phyloP scores from a whole-genome alignment of 768 basidiomycete species.

The Kwoniella dendrophila region DNA sequence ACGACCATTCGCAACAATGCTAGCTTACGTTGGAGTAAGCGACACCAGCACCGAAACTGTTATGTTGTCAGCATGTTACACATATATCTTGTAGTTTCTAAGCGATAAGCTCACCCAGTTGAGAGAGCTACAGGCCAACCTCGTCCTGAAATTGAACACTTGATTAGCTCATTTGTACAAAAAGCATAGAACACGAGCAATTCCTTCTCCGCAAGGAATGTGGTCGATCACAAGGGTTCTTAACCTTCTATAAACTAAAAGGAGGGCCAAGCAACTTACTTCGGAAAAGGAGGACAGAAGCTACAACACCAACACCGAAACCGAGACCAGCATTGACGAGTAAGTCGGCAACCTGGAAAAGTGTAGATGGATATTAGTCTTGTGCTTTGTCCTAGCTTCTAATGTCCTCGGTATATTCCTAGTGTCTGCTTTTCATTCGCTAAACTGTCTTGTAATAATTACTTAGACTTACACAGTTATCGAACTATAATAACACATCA shows the following conservation, averaged over 20 bases:
- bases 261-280: slow-evolving; percentile 54
- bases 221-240: too few species aligned
- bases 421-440: not conserved
- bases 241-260: too few species aligned
- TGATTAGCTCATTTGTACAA: too few species aligned
- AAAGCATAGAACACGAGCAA: too few species aligned
- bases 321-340: slow-evolving; percentile 56
- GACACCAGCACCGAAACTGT: slow-evolving; percentile 55
- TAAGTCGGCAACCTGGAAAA: slow-evolving; percentile 51
- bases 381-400: not conserved
- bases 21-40: slow-evolving; percentile 55
- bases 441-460: not conserved
- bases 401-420: not conserved
- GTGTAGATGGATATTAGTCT: not conserved
- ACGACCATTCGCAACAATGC: not conserved
- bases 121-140: slow-evolving; percentile 57
- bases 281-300: slow-evolving; percentile 56
- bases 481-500: slow-evolving; percentile 42
- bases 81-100: not conserved
- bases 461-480: slow-evolving; percentile 49
- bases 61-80: not conserved
- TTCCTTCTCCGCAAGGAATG: too few species aligned
- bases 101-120: slow-evolving; percentile 49
- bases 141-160: slow-evolving; percentile 46
- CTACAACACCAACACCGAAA: slow-evolving; percentile 57